Base-by-base conservation (phyloP, 2,329 filamentous ascomycete genomes). In the Trichoderma hamatum region DNA sequence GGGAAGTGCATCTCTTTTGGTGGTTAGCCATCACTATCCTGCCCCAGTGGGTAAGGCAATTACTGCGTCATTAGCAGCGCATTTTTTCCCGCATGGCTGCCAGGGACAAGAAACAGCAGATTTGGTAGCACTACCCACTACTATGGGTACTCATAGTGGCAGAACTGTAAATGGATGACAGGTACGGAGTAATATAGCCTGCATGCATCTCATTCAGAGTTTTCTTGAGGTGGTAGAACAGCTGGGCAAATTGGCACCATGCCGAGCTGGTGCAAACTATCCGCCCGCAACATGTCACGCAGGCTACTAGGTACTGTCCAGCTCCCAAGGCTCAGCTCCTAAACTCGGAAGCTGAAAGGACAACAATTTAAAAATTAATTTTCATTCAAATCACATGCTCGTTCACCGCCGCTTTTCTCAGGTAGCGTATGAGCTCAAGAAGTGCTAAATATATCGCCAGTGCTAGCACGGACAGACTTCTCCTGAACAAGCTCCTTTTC, bases 401-500 rank as follows among this genome's bases (percentile, higher is more conserved):
- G 32, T 51, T 67, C 54, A 59, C 54, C 64, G 52, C 54, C 32
- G 54, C 16, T 56, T 34, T 7, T 36, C 28, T 51, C n/a, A 28
- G 30, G 16, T n/a, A 28, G 24, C 34, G 51, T 51, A 14, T 43
- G 39, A 43, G 16, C 39, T n/a, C 39, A 9, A 19, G 39, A 16
- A n/a, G 39, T 43, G 19, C 39, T 43, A 43, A n/a, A 43, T 36
- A 59, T 21, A 39, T 51, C 54, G 28, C 30, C 32, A 21, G 30
- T 34, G 21, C 16, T 26, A 54, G 30, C 16, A 43, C 21, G 51
- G 36, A 34, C 36, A 46, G 52, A 5, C 11, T 51, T 67, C 64
- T 67, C 64, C 64, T 67, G n/a, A 59, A 46, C 24, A 13, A 59
- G 16, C 63, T 58, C 54, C 64, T 56, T 67, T 67, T 67, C 1